A percentile compares a stretch with the other conserved stretches of the same genome.
Conservation (phyloP, 495 filamentous ascomycete genomes). For the Penicillium angulare region DNA sequence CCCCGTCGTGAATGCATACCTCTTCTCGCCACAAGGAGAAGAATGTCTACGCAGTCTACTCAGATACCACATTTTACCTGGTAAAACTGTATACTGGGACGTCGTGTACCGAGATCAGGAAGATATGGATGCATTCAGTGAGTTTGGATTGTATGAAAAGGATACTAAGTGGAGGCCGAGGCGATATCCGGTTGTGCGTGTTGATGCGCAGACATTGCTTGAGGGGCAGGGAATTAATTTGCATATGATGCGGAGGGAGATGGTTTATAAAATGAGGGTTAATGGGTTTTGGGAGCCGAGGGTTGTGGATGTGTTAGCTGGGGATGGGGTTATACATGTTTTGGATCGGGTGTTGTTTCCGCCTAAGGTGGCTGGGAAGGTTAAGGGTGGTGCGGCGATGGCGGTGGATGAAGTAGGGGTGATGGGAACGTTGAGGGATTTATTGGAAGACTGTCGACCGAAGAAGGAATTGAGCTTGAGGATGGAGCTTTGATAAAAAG, state of each 20-base stretch:
- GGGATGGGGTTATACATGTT: slow-evolving; percentile 76
- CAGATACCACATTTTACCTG: slow-evolving; percentile 72
- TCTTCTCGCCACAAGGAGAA: slow-evolving; percentile 68
- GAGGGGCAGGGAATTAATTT: slow-evolving; percentile 57
- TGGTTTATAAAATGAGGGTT: slow-evolving; percentile 63
- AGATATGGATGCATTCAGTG: slow-evolving; percentile 10
- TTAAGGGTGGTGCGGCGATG: slow-evolving; percentile 48
- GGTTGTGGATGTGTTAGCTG: slow-evolving; percentile 63
- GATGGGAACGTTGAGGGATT: slow-evolving; percentile 51
- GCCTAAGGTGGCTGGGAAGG: slow-evolving; percentile 47
- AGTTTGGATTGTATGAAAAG: too few species aligned
- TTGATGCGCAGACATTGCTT: slow-evolving; percentile 68
- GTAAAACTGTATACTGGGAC: slow-evolving; percentile 80
- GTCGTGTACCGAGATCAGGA: slow-evolving; percentile 34
- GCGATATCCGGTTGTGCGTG: slow-evolving; percentile 34
- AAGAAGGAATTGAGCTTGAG: slow-evolving; percentile 10
- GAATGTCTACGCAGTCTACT: slow-evolving; percentile 72
- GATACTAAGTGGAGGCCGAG: not conserved
- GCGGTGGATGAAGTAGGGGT: too few species aligned
- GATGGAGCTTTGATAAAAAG: not conserved
- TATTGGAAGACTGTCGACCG: not conserved
- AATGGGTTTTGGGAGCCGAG: slow-evolving; percentile 63
- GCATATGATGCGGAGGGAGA: slow-evolving; percentile 62
- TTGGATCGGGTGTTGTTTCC: slow-evolving; percentile 70
- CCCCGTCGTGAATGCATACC: slow-evolving; percentile 65